Base-by-base conservation (phyloP, 345 rosid genomes). In the Eucalyptus curtisii region DNA sequence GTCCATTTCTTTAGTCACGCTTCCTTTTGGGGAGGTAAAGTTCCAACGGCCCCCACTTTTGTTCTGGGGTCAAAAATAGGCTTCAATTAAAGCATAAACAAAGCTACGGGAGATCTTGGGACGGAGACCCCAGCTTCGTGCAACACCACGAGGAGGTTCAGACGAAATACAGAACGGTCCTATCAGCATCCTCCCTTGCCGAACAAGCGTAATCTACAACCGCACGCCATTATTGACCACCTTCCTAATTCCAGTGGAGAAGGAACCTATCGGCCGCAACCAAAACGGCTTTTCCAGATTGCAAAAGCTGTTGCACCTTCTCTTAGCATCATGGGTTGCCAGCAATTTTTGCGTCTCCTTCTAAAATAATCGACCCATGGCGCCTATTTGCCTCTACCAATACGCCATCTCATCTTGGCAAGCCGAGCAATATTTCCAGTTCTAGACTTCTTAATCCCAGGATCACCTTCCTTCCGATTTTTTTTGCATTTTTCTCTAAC, bases 351-450 rank as follows among this genome's bases (percentile, higher is more conserved):
- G 20, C 76, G 0, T 14, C 76, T 15, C 19, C 31, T 64, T 64
- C 4, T 15, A 2, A n/a, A 13, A 14, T 3, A n/a, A 64, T 64
- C 5, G 76, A 7, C 5, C 20, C 76, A 15, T 64, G 40, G 10
- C 17, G 76, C n/a, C 76, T 0, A 6, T n/a, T 64, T n/a, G 0
- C 17, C 76, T 7, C 19, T 6, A 64, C 13, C 76, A 2, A 64
- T 14, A n/a, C 20, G 76, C 76, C 76, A n/a, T n/a, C 76, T 30
- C 33, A 64, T 64, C 76, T n/a, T n/a, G 76, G 20, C 76, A n/a
- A n/a, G 40, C 20, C 9, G 20, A 64, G 37, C 76, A n/a, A n/a
- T 64, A 14, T 15, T n/a, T n/a, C 37, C 17, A n/a, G 20, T n/a
- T n/a, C 19, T 14, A n/a, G 40, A 64, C 76, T 64, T n/a, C 37